These are phyloP conservation scores for Fusarium lyarnte DNA, from an alignment of 2,329 filamentous ascomycete genomes.

Conservation along the genomic window DNA sequence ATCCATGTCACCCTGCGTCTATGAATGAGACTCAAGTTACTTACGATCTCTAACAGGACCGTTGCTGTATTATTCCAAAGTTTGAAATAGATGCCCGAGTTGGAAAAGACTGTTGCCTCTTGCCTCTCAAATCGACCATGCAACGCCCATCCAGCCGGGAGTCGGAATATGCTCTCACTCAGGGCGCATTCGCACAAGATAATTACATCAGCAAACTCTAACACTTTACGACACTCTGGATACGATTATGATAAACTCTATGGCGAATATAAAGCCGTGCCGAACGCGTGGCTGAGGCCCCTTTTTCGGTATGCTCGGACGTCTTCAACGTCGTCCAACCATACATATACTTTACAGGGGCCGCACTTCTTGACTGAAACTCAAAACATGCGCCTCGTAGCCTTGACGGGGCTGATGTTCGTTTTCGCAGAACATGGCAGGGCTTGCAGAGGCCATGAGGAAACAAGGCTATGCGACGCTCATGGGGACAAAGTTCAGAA, in stretches of 20 bases:
- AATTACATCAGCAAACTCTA: neutral
- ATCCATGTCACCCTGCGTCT: neutral
- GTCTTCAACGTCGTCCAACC: neutral
- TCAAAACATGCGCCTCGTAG: neutral
- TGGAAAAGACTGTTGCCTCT: neutral
- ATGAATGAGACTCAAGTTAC: neutral
- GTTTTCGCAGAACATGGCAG: neutral
- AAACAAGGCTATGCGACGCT: neutral
- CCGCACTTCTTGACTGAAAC: neutral
- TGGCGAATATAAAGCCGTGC: neutral
- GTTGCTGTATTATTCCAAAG: neutral
- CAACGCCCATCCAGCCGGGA: neutral
- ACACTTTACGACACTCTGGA: neutral
- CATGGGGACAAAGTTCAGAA: neutral
- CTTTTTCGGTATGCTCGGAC: slow-evolving; percentile 1
- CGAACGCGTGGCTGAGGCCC: neutral
- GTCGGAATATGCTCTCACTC: neutral
- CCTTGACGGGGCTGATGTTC: neutral
- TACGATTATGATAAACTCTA: neutral
- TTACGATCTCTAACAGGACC: neutral
- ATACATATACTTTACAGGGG: neutral
- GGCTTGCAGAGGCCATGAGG: neutral
- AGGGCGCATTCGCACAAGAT: neutral
- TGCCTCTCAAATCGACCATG: neutral
- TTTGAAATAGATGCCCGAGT: neutral